Evolutionary conservation across 495 filamentous ascomycete species (phyloP), one percentile per base, ranked within the genome.

Genomic region (Hypoxylon lienhwacheense): DNA sequence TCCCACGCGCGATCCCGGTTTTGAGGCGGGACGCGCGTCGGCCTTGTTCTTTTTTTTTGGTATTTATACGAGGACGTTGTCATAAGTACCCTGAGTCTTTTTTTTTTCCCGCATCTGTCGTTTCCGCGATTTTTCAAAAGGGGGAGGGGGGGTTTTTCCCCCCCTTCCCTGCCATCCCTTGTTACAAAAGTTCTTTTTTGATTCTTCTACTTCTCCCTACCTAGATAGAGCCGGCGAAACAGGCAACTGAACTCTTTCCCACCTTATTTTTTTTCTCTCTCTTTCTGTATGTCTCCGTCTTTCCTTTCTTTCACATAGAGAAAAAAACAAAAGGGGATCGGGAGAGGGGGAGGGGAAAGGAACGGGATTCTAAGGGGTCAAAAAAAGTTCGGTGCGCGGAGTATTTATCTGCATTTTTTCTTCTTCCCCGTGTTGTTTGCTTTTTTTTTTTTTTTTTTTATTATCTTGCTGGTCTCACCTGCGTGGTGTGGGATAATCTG

Each of bases 341-440:
- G n/a, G 20, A 7, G 37, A 25, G 8, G 2, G 37, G 37, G 37
- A 17, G 43, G 48, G 36, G n/a, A n/a, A n/a, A n/a, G n/a, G n/a
- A n/a, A 32, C 15, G 12, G 26, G 15, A 10, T 5, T 51, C 50
- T 46, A 52, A 55, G 28, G 46, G 58, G 32, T 25, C 3, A 15
- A 50, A 54, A 61, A 61, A 61, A 55, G 29, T 40, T 54, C 39
- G 56, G 56, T 54, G 56, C 54, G 45, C 28, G 21, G 25, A 48
- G 16, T 14, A 7, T 21, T 15, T 17, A 6, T 48, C 16, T 0
- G 19, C 7, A 12, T 36, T 50, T 43, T 31, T 16, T 37, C n/a
- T n/a, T n/a, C n/a, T n/a, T n/a, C n/a, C n/a, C n/a, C n/a, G n/a
- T n/a, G n/a, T 15, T 42, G 25, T 28, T 32, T 22, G 21, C 5